Conservation (phyloP, 768 basidiomycete species). For the Fomitopsis serialis region DNA sequence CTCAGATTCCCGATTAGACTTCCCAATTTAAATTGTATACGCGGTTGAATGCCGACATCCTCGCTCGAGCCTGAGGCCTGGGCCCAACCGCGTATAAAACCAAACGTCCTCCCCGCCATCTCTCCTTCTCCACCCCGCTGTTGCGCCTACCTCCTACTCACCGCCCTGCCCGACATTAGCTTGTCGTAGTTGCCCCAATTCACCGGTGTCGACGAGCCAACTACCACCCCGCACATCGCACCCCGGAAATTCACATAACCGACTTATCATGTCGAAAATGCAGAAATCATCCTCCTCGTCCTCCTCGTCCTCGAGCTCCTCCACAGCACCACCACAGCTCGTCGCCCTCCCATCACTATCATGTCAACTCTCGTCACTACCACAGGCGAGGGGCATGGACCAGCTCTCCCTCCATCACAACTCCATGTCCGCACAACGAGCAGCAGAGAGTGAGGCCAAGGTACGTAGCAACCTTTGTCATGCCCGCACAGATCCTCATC, state of each 20-base stretch:
- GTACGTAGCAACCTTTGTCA: constrained; percentile 29
- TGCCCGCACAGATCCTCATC: neutral
- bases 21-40: constrained; percentile 5
- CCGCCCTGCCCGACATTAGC: neutral
- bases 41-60: constrained; percentile 13
- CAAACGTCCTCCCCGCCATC: constrained; percentile 18
- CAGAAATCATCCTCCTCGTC: constrained; percentile 20
- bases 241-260: constrained; percentile 2
- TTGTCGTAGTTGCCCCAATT: neutral
- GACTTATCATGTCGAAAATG: constrained; percentile 12
- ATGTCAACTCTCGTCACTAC: constrained; percentile 59
- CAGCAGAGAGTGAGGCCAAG: constrained; percentile 74
- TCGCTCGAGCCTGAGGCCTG: constrained; percentile 14
- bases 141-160: constrained; percentile 2
- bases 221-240: neutral
- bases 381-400: constrained; percentile 66
- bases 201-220: too few relatives aligned
- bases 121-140: constrained; percentile 13
- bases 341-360: constrained; percentile 73
- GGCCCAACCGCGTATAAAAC: constrained; percentile 26
- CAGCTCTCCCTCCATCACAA: constrained; percentile 61
- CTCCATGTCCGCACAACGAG: constrained; percentile 57
- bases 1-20: constrained; percentile 9
- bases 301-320: constrained; percentile 31
- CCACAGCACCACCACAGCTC: constrained; percentile 46